Base-by-base conservation (phyloP, 305 asterid genomes). In the Vinca major region DNA sequence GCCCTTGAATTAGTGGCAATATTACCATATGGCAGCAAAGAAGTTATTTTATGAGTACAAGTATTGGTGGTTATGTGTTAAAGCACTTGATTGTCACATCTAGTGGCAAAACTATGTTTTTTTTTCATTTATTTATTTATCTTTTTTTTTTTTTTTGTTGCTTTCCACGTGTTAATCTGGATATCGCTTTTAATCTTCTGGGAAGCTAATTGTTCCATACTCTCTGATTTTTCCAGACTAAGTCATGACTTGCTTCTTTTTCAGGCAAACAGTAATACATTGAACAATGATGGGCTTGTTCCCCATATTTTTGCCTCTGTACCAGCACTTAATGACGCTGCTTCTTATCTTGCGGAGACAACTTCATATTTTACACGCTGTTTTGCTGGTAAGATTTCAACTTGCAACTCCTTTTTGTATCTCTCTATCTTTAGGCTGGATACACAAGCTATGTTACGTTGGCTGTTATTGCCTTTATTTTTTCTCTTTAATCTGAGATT, bases 361-460 rank as follows among this genome's bases (percentile, higher is more conserved):
- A 82, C 95, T 50, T 89, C 96, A 7, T 84, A 84, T 67, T 88
- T 89, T 77, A 86, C 98, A 40, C 85, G 95, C 21, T 94, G 96
- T 79, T 81, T 74, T 78, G 77, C 93, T 17, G 80, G 96, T 88
- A 78, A 47, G 55, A 72, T 68, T 72, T 19, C 3, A 7, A 53
- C 62, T 58, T 17, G 6, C 17, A 44, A 43, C 11, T 41, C 9
- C 45, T 72, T 45, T 50, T 9, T 40, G 11, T 47, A 9, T 44
- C 26, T 57, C 62, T 44, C 7, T 10, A 21, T 63, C 39, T 9
- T 16, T 60, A 39, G 47, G 26, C 48, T 60, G 65, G 21, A 16
- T 14, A 14, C 13, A 16, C 47, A 12, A 58, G 63, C 45, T 12
- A 14, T 20, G 7, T 36, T 10, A 13, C 36, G 40, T 10, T 61